Evolutionary conservation across 2,329 filamentous ascomycete species (phyloP).

Genomic region (Aspergillus sp.): DNA sequence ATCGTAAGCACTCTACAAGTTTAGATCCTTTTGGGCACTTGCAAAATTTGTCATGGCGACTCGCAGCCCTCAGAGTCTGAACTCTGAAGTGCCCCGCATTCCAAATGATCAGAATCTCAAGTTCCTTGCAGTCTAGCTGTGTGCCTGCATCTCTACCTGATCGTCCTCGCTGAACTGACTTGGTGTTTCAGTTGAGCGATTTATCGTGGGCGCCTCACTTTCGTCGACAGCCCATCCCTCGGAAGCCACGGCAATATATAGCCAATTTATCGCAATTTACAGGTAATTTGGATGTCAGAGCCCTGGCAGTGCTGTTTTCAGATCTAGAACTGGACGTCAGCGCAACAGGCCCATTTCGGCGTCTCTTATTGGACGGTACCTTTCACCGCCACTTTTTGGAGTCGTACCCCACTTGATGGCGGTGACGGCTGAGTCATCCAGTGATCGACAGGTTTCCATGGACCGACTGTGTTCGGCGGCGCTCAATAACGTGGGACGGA

Average conservation of each 20-base stretch:
- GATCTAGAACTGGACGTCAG: background rate
- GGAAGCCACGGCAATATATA: background rate
- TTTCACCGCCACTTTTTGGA: slow-evolving; percentile 3
- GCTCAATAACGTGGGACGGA: background rate
- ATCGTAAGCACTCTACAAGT: background rate
- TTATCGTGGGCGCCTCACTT: too few relatives aligned
- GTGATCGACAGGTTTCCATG: background rate
- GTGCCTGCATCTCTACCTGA: background rate
- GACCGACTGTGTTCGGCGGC: background rate
- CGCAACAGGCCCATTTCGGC: background rate
- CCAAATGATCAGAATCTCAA: background rate
- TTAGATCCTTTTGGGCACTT: background rate
- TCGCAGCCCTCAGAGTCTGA: background rate
- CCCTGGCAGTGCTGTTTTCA: background rate
- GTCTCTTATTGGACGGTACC: background rate
- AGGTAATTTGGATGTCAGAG: background rate
- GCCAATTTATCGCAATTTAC: background rate
- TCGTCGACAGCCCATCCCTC: too few relatives aligned
- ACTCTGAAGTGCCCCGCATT: background rate
- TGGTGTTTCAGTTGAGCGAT: background rate
- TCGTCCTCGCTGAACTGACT: background rate
- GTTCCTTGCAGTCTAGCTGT: background rate
- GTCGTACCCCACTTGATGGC: background rate
- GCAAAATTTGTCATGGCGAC: background rate
- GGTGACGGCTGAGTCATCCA: background rate